A percentile compares a stretch with the other conserved stretches of the same genome.
These are phyloP conservation scores for Grosmannia serpens DNA, from an alignment of 2,329 filamentous ascomycete genomes.

Conservation along the genomic window DNA sequence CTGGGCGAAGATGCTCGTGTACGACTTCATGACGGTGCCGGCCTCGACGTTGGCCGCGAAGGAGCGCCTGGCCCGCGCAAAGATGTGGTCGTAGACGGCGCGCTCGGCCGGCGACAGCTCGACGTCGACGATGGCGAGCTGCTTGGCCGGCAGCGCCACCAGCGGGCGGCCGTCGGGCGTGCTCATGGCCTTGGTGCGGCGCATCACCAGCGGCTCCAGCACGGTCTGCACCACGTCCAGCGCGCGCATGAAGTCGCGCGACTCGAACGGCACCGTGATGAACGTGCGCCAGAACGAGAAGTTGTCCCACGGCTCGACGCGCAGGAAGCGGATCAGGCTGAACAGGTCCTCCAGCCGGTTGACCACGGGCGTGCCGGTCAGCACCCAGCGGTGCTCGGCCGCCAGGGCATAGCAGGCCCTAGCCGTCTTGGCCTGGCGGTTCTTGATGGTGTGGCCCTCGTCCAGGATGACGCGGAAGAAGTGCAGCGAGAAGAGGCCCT, in stretches of 20 bases:
- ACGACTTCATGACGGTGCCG: conserved; percentile 88
- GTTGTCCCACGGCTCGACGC: conserved; percentile 95
- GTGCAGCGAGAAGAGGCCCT: conserved; percentile 78
- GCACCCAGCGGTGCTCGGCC: conserved; percentile 77
- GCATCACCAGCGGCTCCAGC: conserved; percentile 85
- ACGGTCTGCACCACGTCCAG: conserved; percentile 96
- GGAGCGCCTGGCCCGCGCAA: conserved; percentile 66
- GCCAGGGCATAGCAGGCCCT: conserved; percentile 87
- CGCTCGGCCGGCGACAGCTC: conserved; percentile 76
- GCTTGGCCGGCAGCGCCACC: conserved; percentile 71
- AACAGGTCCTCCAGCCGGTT: conserved; percentile 93
- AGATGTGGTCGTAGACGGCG: conserved; percentile 89
- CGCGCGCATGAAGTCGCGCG: conserved; percentile 84
- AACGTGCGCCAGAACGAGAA: conserved; percentile 99
- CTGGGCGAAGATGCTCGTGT: conserved; percentile 94
- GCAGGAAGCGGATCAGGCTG: conserved; percentile 80
- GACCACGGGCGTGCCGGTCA: conserved; percentile 94
- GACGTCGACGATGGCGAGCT: conserved; percentile 75
- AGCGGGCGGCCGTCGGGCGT: conserved; percentile 68
- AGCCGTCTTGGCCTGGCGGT: conserved; percentile 80
- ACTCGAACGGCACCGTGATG: conserved; percentile 94
- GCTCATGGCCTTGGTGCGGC: conserved; percentile 96
- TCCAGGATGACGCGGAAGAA: conserved; percentile 95
- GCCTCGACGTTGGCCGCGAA: conserved; percentile 82
- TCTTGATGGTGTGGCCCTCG: conserved; percentile 90